phyloP scores from a whole-genome alignment of 495 filamentous ascomycete species.

The Cryomyces minteri region DNA sequence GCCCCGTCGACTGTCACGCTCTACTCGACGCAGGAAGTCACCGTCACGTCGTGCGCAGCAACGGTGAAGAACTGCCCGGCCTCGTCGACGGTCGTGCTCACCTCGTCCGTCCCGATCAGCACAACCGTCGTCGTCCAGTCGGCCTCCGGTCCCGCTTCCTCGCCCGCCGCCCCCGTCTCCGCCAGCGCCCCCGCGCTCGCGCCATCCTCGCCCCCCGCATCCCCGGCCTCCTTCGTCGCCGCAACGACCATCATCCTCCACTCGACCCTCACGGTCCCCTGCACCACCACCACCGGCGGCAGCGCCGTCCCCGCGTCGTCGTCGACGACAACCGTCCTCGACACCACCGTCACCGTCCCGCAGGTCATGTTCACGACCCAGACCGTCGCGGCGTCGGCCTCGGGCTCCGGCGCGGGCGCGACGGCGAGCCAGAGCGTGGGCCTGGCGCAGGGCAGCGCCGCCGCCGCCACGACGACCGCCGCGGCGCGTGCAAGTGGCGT shows the following conservation, averaged over 20 bases:
- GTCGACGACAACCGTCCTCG: slow-evolving; percentile 32
- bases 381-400: slow-evolving; percentile 17
- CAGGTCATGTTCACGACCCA: slow-evolving; percentile 51
- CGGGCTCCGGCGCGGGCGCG: no score
- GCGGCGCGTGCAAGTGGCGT: slow-evolving; percentile 2
- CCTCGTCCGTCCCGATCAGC: background rate
- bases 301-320: slow-evolving; percentile 31
- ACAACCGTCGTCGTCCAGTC: slow-evolving; percentile 5
- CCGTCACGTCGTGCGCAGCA: background rate
- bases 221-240: slow-evolving; percentile 19
- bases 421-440: slow-evolving; percentile 22
- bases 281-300: slow-evolving; percentile 24
- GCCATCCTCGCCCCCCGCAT: background rate
- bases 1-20: background rate
- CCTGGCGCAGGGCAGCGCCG: slow-evolving; percentile 29
- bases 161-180: slow-evolving; percentile 1
- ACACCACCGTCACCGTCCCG: slow-evolving; percentile 50
- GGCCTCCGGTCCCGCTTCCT: background rate
- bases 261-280: slow-evolving; percentile 25
- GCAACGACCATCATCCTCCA: slow-evolving; percentile 37
- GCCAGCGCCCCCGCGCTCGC: no score
- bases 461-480: slow-evolving; percentile 14
- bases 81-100: background rate
- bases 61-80: background rate
- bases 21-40: slow-evolving; percentile 1